Evolutionary conservation across 129 eudicot species (phyloP).

Genomic region (Tagetes erecta): DNA sequence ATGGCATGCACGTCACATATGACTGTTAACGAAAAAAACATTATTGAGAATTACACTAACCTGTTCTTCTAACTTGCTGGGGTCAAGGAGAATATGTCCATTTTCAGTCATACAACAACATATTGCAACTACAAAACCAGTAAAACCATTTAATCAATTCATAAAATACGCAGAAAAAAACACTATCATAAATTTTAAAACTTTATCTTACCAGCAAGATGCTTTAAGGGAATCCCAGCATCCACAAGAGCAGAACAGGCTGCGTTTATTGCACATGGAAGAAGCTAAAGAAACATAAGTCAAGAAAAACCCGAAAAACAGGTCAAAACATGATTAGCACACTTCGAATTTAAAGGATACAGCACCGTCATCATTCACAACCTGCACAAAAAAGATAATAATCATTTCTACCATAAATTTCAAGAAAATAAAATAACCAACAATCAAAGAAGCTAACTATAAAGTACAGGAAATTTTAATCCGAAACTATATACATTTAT

Average conservation of each 20-base stretch:
- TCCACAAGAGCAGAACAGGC: slow-evolving; percentile 91
- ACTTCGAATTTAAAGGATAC: slow-evolving; percentile 59
- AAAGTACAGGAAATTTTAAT: neutral
- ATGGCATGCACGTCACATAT: neutral
- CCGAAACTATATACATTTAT: neutral
- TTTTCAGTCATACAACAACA: slow-evolving; percentile 70
- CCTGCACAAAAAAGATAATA: slow-evolving; percentile 50
- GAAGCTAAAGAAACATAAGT: slow-evolving; percentile 59
- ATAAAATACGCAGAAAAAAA: neutral
- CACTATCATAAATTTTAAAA: neutral
- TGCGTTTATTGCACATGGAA: slow-evolving; percentile 92
- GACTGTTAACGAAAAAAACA: neutral
- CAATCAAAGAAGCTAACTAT: neutral
- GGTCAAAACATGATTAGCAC: neutral
- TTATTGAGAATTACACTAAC: slow-evolving; percentile 29
- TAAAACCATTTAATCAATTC: neutral
- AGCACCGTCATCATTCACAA: slow-evolving; percentile 95
- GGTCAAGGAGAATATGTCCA: slow-evolving; percentile 67
- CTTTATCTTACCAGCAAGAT: slow-evolving; percentile 64
- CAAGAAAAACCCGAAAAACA: slow-evolving; percentile 40
- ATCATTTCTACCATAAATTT: neutral
- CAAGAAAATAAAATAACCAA: neutral
- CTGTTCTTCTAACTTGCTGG: slow-evolving; percentile 83
- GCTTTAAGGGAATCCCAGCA: slow-evolving; percentile 85
- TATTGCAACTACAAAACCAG: slow-evolving; percentile 59